Evolutionary conservation across 2,329 filamentous ascomycete species (phyloP), one percentile per base, ranked within the genome.

Genomic region (Cordyceps javanica): DNA sequence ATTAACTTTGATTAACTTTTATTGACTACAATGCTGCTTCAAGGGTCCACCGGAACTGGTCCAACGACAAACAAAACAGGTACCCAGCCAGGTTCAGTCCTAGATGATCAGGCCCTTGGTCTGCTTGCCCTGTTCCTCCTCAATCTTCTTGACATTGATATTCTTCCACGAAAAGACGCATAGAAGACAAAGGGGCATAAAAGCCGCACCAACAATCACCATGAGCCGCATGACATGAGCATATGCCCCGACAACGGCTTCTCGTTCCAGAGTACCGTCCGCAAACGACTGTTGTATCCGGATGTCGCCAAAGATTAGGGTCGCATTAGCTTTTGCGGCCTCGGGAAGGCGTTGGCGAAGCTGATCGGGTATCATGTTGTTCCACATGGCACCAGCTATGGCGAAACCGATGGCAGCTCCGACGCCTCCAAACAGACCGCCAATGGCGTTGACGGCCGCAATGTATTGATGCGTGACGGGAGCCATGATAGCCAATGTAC

Each of bases 321-420:
- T 60, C 7, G 68, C 62, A 32, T 70, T 66, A 8, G 67, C 65
- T 65, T 76, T 73, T 25, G 63, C 66, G 1, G 68, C 68, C 10
- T 72, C 74, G 0, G 80, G 80, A 0, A 82, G 72, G 34, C 70
- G 69, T 16, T 70, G 62, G 49, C 66, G 55, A 3, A 83, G 69
- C 36, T 75, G 71, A 5, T 59, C 61, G 7, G 76, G 76, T 46
- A 83, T 70, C 10, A 78, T 70, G 61, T 79, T 79, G 6, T 80
- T 82, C 85, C 85, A 88, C 57, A 88, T 77, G 9, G 79, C 82
- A 2, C 80, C 82, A 1, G 83, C 82, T 58, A 87, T 77, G 38
- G 82, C 80, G 5, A 75, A 73, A 3, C 82, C 82, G 5, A 84
- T 75, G 2, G 81, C 78, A 25, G 78, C 79, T 51, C 83, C 84